These are phyloP conservation scores for Elsinoe perseae DNA, from an alignment of 2,329 filamentous ascomycete species.

Conservation along the genomic window DNA sequence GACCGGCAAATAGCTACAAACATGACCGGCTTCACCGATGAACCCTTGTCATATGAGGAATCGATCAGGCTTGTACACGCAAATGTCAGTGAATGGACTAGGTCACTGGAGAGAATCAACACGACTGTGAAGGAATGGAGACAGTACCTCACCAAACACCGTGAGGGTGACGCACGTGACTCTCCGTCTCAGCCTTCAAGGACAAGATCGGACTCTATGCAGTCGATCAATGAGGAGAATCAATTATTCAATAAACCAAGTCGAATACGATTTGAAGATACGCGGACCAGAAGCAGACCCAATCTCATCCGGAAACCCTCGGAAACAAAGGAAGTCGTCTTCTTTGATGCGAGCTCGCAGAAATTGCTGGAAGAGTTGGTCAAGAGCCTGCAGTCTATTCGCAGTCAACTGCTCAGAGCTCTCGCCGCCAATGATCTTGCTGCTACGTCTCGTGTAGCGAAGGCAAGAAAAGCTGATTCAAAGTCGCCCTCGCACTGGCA, in stretches of 20 bases:
- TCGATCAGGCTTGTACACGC: background rate
- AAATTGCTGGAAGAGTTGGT: slow-evolving; percentile 8
- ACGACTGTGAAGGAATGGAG: slow-evolving; percentile 6
- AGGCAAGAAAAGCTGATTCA: background rate
- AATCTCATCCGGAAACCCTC: background rate
- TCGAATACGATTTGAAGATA: background rate
- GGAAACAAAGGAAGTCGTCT: background rate
- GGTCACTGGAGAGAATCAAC: background rate
- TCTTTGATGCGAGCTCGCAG: slow-evolving; percentile 10
- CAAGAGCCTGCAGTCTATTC: background rate
- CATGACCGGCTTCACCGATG: background rate
- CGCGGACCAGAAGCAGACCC: background rate
- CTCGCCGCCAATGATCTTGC: background rate
- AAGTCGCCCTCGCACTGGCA: background rate
- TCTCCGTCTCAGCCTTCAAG: background rate
- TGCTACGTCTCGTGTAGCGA: background rate
- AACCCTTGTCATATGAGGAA: slow-evolving; percentile 1
- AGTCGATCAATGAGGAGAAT: slow-evolving; percentile 7
- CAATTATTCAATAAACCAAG: background rate
- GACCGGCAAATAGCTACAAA: background rate
- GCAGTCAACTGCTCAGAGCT: slow-evolving; percentile 1
- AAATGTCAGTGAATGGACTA: background rate
- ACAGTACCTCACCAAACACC: background rate
- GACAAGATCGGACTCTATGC: slow-evolving; percentile 1
- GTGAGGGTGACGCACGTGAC: slow-evolving; percentile 2